Conservation (phyloP, 2,329 filamentous ascomycete species). For the Lomentospora prolificans region DNA sequence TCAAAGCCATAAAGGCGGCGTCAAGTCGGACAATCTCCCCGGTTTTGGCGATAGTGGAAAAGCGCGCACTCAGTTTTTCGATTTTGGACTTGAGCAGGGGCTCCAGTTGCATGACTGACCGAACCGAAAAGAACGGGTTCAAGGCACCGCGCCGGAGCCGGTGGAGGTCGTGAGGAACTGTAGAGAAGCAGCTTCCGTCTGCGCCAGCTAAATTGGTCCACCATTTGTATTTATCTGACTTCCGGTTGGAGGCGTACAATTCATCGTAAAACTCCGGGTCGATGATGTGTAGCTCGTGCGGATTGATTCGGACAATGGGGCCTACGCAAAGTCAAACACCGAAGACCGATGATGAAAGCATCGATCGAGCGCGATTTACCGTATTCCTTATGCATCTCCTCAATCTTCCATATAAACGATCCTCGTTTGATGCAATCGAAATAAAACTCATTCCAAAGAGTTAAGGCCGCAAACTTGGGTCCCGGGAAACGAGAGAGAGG, state of each 20-base stretch:
- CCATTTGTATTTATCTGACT: neutral
- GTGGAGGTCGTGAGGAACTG: neutral
- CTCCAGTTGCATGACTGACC: neutral
- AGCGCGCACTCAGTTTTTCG: neutral
- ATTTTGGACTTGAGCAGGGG: neutral
- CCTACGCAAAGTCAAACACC: slow-evolving; percentile 12
- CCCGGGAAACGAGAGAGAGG: neutral
- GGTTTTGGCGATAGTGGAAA: neutral
- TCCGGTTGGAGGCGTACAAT: slow-evolving; percentile 11
- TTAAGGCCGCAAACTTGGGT: neutral
- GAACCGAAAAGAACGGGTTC: neutral
- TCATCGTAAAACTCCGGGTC: slow-evolving; percentile 16
- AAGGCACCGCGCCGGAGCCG: neutral
- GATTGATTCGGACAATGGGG: slow-evolving; percentile 20
- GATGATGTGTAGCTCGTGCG: slow-evolving; percentile 17
- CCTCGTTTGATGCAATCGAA: neutral
- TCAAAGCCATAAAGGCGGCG: neutral
- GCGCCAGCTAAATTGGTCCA: neutral
- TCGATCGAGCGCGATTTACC: neutral
- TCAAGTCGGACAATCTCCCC: neutral
- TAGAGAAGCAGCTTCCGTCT: neutral
- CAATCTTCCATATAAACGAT: neutral
- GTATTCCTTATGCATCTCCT: neutral
- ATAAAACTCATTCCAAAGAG: neutral
- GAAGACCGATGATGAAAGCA: neutral